Conservation (phyloP, 768 basidiomycete species). For the Pisolithus albus region DNA sequence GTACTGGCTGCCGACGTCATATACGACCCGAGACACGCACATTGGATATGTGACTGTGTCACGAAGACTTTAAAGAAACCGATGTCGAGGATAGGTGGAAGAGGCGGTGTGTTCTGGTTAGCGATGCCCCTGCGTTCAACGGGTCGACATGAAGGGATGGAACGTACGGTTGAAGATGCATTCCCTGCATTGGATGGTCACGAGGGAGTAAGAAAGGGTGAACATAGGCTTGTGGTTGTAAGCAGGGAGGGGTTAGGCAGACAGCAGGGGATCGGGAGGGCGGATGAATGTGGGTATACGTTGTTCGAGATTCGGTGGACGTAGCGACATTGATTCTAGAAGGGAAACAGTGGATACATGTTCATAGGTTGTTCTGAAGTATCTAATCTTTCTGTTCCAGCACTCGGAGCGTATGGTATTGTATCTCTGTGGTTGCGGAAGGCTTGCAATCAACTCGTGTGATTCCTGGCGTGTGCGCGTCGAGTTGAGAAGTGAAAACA, state of each 20-base stretch:
- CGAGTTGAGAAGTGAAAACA: too few relatives aligned
- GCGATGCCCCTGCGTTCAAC: constrained; percentile 63
- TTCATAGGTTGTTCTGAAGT: too few relatives aligned
- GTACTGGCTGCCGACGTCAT: constrained; percentile 77
- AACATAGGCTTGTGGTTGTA: constrained; percentile 39
- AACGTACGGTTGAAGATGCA: constrained; percentile 46
- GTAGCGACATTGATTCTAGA: not conserved
- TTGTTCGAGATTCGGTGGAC: constrained; percentile 72
- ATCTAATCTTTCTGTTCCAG: too few relatives aligned
- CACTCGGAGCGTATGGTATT: too few relatives aligned
- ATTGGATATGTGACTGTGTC: constrained; percentile 62
- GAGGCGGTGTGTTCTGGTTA: constrained; percentile 58
- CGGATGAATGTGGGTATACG: constrained; percentile 63
- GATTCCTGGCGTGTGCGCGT: too few relatives aligned
- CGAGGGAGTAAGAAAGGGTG: constrained; percentile 2
- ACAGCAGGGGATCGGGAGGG: constrained; percentile 52
- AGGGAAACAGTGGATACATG: too few relatives aligned
- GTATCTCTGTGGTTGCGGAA: too few relatives aligned
- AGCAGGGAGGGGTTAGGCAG: constrained; percentile 41
- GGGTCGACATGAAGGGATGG: constrained; percentile 55
- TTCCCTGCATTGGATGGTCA: constrained; percentile 30
- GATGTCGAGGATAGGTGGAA: not conserved
- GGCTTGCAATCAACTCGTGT: too few relatives aligned
- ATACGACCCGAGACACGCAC: constrained; percentile 64
- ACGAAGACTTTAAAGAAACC: constrained; percentile 36